Evolutionary conservation across 148 eudicot species (phyloP).

Genomic region (Nepenthes gracilis): DNA sequence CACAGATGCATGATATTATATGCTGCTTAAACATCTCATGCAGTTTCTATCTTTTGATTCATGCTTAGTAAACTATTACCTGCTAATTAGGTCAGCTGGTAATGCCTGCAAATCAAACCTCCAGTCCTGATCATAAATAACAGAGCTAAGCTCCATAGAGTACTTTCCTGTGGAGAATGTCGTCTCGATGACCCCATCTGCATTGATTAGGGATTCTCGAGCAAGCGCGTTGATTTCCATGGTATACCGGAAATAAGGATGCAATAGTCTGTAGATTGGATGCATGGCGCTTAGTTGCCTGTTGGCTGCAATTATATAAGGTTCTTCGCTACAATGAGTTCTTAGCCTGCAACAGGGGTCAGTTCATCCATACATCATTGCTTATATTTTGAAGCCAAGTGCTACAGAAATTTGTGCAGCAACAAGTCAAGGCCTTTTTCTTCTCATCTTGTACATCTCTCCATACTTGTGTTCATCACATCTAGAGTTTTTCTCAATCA

Average conservation of each 20-base stretch:
- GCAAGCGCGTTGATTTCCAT: constrained; percentile 86
- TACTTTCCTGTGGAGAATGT: constrained; percentile 47
- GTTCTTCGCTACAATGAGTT: constrained; percentile 61
- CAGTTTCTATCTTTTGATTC: too few species aligned
- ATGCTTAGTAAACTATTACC: constrained; percentile 21
- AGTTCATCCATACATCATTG: neutral
- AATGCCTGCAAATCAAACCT: constrained; percentile 60
- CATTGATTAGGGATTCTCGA: constrained; percentile 57
- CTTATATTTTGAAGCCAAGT: neutral
- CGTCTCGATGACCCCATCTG: constrained; percentile 50
- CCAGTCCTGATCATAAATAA: constrained; percentile 59
- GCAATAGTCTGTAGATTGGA: constrained; percentile 52
- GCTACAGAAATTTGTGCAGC: too few species aligned
- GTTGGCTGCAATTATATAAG: constrained; percentile 58
- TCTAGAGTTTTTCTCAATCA: too few species aligned
- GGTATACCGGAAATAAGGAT: constrained; percentile 75
- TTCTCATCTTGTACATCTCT: too few species aligned
- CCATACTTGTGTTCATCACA: too few species aligned
- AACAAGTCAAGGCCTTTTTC: too few species aligned
- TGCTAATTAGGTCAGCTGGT: constrained; percentile 65
- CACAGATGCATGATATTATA: too few species aligned
- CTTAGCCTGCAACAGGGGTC: constrained; percentile 41
- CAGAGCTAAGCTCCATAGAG: constrained; percentile 56
- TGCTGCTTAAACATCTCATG: too few species aligned
- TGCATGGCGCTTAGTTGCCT: constrained; percentile 67